Conservation (phyloP, 768 basidiomycete genomes). For the Phallus indusiatus region DNA sequence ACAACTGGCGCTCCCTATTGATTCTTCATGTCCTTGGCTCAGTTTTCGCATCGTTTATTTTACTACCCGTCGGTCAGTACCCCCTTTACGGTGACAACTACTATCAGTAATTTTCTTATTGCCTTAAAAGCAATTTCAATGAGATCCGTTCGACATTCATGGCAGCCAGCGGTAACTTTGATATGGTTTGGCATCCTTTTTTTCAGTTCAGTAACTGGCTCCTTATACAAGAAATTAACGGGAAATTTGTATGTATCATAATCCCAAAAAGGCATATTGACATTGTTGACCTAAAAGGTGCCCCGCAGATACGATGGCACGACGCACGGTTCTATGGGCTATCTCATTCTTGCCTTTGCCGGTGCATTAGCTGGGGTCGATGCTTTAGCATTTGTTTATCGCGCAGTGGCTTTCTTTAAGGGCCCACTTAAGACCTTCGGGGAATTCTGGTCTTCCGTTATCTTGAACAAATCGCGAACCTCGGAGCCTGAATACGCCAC, state of each 20-base stretch:
- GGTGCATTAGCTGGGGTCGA: constrained; percentile 44
- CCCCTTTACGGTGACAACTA: not conserved
- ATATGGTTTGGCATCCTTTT: constrained; percentile 52
- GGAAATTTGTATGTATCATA: constrained; percentile 60
- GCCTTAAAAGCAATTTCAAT: constrained; percentile 58
- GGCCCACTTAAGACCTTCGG: constrained; percentile 28
- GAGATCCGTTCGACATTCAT: constrained; percentile 64
- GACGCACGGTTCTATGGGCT: constrained; percentile 59
- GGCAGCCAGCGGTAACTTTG: constrained; percentile 46
- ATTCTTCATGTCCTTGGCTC: constrained; percentile 64
- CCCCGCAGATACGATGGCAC: constrained; percentile 29
- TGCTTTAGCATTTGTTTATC: constrained; percentile 38
- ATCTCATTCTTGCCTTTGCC: constrained; percentile 37
- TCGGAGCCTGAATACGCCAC: constrained; percentile 45
- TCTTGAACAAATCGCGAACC: constrained; percentile 38
- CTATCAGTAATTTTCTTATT: not conserved
- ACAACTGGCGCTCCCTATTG: constrained; percentile 62
- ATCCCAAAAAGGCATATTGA: not conserved
- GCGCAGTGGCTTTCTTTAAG: constrained; percentile 39
- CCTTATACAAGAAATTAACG: constrained; percentile 67
- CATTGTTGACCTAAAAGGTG: not conserved
- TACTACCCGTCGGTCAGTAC: constrained; percentile 66
- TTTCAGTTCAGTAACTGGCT: constrained; percentile 59
- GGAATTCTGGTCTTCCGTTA: constrained; percentile 46
- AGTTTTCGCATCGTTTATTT: constrained; percentile 72